Conservation (phyloP, 495 filamentous ascomycete species). For the Aspergillus avenaceus region DNA sequence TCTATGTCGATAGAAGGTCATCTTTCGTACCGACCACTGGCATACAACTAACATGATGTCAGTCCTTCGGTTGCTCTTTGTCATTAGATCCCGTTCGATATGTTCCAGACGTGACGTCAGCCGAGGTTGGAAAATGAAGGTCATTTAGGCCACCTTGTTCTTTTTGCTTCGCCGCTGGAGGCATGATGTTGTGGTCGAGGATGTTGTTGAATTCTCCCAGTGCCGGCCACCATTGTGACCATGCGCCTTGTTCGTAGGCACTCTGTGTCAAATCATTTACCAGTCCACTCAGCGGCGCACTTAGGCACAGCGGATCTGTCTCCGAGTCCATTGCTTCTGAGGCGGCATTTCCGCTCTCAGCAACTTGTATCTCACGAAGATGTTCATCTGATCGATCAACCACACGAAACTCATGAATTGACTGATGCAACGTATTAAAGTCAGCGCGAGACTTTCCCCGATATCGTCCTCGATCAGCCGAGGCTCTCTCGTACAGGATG, state of each 20-base stretch:
- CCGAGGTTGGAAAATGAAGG: too few species aligned
- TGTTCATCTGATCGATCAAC: conserved; percentile 17
- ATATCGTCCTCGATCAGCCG: conserved; percentile 13
- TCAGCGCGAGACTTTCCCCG: conserved; percentile 17
- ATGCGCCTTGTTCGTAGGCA: not conserved
- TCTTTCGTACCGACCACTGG: too few species aligned
- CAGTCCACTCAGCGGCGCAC: not conserved
- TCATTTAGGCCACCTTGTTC: too few species aligned
- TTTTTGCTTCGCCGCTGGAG: too few species aligned
- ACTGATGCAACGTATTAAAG: conserved; percentile 18
- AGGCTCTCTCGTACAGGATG: conserved; percentile 17
- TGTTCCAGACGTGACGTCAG: too few species aligned
- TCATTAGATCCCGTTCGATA: too few species aligned
- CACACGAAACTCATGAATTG: conserved; percentile 21
- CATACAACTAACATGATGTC: too few species aligned
- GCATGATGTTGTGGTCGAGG: too few species aligned
- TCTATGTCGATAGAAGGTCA: too few species aligned
- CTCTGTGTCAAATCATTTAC: not conserved
- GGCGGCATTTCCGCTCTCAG: not conserved
- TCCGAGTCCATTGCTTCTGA: not conserved
- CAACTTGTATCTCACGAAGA: conserved; percentile 19
- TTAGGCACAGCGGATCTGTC: not conserved
- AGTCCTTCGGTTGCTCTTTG: too few species aligned
- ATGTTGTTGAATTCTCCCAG: not conserved
- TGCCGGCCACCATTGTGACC: not conserved